Conservation (phyloP, 805 yeast species). For the Wickerhamomyces bisporus region DNA sequence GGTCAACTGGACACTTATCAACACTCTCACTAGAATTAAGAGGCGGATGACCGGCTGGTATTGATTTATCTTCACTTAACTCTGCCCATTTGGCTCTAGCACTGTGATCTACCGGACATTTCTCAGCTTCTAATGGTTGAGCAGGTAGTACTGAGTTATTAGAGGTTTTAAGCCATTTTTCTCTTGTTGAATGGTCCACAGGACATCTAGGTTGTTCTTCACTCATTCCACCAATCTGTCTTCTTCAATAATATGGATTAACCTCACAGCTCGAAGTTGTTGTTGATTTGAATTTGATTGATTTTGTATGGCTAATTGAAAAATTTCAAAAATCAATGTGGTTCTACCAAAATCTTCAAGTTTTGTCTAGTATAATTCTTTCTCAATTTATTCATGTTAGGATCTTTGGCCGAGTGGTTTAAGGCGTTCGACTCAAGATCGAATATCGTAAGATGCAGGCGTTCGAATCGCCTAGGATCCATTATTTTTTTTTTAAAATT, state of each 20-base stretch:
- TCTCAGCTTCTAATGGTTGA: conserved; percentile 22
- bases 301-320: not conserved
- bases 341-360: not conserved
- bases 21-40: conserved; percentile 5
- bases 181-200: conserved; percentile 40
- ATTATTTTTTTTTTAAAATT: conserved; percentile 6
- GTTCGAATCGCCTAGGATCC: conserved; percentile 8
- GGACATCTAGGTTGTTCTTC: conserved; percentile 34
- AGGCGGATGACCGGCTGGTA: not conserved
- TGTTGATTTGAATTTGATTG: not conserved
- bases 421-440: conserved; percentile 8
- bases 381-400: not conserved
- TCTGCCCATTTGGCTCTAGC: conserved; percentile 56
- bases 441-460: conserved; percentile 7
- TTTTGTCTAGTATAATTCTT: not conserved
- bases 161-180: conserved; percentile 7
- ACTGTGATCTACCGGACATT: conserved; percentile 69
- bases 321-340: not conserved
- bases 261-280: not conserved
- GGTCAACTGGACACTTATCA: conserved; percentile 66
- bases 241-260: not conserved
- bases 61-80: conserved; percentile 22
- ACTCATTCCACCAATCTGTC: not conserved
- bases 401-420: conserved; percentile 9
- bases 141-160: conserved; percentile 7